phyloP scores from a whole-genome alignment of 306 rosid species.

The Rosa rugosa region DNA sequence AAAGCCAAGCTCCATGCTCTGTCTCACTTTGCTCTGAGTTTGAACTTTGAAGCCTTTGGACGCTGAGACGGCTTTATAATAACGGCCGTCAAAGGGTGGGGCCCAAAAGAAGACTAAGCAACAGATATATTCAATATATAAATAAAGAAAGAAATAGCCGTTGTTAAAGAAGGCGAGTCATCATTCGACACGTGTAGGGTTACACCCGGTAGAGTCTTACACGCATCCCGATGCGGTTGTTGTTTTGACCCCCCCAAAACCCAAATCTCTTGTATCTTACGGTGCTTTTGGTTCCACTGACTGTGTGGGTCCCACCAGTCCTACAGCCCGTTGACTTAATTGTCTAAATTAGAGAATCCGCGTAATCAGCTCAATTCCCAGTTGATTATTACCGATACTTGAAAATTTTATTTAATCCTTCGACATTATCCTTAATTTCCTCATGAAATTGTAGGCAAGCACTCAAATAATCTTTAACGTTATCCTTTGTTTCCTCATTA shows the following conservation, averaged over 20 bases:
- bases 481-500: too few species aligned
- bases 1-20: not conserved
- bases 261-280: not conserved
- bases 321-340: not conserved
- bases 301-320: not conserved
- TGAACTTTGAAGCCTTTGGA: constrained; percentile 15
- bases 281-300: not conserved
- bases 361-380: not conserved
- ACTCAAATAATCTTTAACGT: not conserved
- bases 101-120: constrained; percentile 1
- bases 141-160: constrained; percentile 21
- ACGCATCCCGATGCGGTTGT: constrained; percentile 6
- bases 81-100: constrained; percentile 37
- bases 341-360: not conserved
- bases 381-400: too few species aligned
- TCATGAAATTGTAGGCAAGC: not conserved
- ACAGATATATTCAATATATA: not conserved
- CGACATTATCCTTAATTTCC: not conserved
- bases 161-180: constrained; percentile 19
- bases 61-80: not conserved
- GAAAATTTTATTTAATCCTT: too few species aligned
- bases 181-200: constrained; percentile 13
- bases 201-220: constrained; percentile 19
- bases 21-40: constrained; percentile 5
- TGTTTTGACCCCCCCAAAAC: not conserved